These are phyloP conservation scores for Pythium dissimile DNA, from an alignment of 352 stramenopile genomes.

Conservation along the genomic window DNA sequence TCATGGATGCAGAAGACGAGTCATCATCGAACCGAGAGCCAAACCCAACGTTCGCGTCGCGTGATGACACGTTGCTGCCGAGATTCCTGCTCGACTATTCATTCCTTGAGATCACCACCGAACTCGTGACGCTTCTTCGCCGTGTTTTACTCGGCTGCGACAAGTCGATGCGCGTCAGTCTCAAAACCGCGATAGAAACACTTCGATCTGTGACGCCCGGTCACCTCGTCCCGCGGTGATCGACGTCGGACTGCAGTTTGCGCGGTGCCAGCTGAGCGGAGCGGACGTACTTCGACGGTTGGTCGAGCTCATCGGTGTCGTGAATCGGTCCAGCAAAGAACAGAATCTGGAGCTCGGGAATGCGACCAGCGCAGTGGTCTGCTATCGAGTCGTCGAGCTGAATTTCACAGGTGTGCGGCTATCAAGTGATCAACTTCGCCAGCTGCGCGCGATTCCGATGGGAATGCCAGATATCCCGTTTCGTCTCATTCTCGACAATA, in stretches of 20 bases:
- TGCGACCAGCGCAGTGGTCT: conserved; percentile 4
- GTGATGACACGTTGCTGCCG: conserved; percentile 24
- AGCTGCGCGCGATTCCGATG: not conserved
- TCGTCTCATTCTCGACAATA: conserved; percentile 29
- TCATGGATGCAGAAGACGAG: not conserved
- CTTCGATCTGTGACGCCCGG: conserved; percentile 15
- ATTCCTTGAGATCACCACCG: conserved; percentile 22
- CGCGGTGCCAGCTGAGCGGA: not conserved
- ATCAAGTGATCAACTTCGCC: not conserved
- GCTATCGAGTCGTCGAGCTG: conserved; percentile 10
- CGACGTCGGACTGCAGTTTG: conserved; percentile 31
- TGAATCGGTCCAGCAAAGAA: not conserved
- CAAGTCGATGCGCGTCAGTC: conserved; percentile 27
- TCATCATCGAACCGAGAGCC: not conserved
- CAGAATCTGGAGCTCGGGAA: conserved; percentile 8
- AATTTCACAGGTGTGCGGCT: conserved; percentile 6
- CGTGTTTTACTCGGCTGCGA: conserved; percentile 22
- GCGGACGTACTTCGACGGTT: not conserved
- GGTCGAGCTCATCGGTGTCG: not conserved
- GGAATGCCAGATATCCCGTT: not conserved
- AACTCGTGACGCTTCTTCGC: conserved; percentile 27
- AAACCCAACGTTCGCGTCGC: not conserved
- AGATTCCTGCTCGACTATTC: conserved; percentile 41
- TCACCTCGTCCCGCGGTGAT: conserved; percentile 6
- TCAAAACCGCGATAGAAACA: conserved; percentile 23